A percentile compares a stretch with the other conserved stretches of the same genome.
phyloP scores from a whole-genome alignment of 495 filamentous ascomycete species.

The Xanthoparmelia taractica region DNA sequence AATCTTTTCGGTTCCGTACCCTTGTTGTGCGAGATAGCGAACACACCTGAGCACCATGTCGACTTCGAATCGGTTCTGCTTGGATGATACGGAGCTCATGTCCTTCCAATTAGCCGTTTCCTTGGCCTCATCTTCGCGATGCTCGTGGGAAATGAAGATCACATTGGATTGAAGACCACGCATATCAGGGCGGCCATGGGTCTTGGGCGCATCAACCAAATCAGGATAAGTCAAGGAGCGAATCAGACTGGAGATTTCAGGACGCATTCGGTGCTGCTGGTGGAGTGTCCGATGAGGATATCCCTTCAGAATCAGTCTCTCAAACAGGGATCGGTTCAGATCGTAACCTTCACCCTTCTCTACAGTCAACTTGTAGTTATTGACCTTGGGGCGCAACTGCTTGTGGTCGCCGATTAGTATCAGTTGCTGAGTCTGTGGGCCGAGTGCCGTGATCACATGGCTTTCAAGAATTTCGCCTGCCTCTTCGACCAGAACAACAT shows the following conservation, averaged over 20 bases:
- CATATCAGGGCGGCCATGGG: constrained; percentile 40
- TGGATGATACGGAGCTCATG: constrained; percentile 40
- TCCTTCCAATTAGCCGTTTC: constrained; percentile 47
- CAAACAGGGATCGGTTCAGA: constrained; percentile 65
- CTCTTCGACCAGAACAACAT: constrained; percentile 63
- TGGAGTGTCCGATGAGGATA: constrained; percentile 48
- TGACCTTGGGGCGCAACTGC: constrained; percentile 66
- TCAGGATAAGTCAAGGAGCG: constrained; percentile 55
- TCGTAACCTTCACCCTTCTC: constrained; percentile 64
- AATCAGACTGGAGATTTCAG: constrained; percentile 59
- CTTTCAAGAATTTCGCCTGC: constrained; percentile 73
- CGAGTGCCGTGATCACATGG: constrained; percentile 59
- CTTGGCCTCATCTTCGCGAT: constrained; percentile 42
- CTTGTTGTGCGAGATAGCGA: constrained; percentile 67
- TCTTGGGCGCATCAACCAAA: constrained; percentile 51
- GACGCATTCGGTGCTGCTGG: constrained; percentile 64
- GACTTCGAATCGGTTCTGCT: constrained; percentile 61
- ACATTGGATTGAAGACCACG: constrained; percentile 55
- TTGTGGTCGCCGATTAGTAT: constrained; percentile 73
- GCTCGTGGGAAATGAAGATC: constrained; percentile 57
- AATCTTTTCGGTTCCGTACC: constrained; percentile 58
- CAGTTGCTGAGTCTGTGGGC: constrained; percentile 53
- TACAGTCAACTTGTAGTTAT: constrained; percentile 54
- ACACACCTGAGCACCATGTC: constrained; percentile 61
- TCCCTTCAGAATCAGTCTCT: constrained; percentile 53